Percentiles rank a stretch among this genome's conserved stretches.
Conservation (phyloP, 2,329 filamentous ascomycete genomes). For the Pseudocercospora pini-densiflorae region DNA sequence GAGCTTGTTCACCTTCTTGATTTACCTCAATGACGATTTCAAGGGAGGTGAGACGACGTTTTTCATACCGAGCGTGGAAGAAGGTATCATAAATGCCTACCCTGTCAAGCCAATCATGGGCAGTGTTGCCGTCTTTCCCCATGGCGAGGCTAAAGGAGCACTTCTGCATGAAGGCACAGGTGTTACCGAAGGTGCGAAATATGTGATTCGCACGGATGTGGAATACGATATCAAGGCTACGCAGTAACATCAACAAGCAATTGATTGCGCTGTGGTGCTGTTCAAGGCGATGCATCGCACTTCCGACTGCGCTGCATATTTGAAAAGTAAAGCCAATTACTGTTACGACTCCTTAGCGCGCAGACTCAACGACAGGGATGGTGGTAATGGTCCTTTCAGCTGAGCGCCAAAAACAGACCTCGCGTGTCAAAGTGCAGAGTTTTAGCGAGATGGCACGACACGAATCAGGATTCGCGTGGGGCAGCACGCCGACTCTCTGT, state of each 20-base stretch:
- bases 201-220: constrained; percentile 73
- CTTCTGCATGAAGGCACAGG: constrained; percentile 73
- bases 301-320: neutral
- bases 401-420: neutral
- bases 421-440: neutral
- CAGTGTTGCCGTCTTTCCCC: constrained; percentile 69
- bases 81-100: constrained; percentile 71
- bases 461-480: neutral
- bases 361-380: neutral
- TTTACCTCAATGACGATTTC: constrained; percentile 74
- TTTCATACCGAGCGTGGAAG: constrained; percentile 66
- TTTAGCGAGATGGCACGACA: neutral
- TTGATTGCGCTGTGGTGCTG: no score
- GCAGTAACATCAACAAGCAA: neutral
- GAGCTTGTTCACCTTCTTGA: constrained; percentile 70
- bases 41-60: constrained; percentile 73
- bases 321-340: neutral
- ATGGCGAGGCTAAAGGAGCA: constrained; percentile 68
- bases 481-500: neutral
- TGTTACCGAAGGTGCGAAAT: constrained; percentile 68
- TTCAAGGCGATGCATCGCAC: neutral
- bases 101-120: constrained; percentile 72
- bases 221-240: constrained; percentile 64
- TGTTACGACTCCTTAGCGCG: neutral
- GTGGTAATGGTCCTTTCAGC: neutral